These are phyloP conservation scores for Pisolithus albus DNA, from an alignment of 768 basidiomycete genomes.

Conservation along the genomic window DNA sequence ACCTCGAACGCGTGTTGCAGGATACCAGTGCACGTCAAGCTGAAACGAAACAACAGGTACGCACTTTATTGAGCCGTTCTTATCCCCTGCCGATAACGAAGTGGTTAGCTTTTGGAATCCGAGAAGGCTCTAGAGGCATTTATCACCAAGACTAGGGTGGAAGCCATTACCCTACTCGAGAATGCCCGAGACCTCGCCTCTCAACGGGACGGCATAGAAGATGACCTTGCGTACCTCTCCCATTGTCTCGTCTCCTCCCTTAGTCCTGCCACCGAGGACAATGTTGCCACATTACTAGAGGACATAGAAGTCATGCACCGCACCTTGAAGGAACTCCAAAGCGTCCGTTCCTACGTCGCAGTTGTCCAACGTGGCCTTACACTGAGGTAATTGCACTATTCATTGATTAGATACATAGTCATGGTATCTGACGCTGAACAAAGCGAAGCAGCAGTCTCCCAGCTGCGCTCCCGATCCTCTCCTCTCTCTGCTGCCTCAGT, in stretches of 20 bases:
- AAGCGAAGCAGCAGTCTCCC: slow-evolving; percentile 54
- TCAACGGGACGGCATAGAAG: slow-evolving; percentile 68
- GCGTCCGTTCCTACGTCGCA: slow-evolving; percentile 68
- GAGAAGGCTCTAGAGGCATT: slow-evolving; percentile 40
- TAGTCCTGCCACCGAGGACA: slow-evolving; percentile 35
- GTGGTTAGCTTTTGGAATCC: slow-evolving; percentile 55
- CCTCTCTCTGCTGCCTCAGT: slow-evolving; percentile 43
- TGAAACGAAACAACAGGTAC: slow-evolving; percentile 41
- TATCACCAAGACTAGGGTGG: slow-evolving; percentile 41
- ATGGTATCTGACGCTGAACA: slow-evolving; percentile 5
- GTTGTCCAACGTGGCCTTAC: slow-evolving; percentile 64
- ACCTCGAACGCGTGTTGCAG: slow-evolving; percentile 38
- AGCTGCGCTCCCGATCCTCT: slow-evolving; percentile 36
- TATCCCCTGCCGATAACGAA: slow-evolving; percentile 10
- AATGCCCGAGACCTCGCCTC: slow-evolving; percentile 70
- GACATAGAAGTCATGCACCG: slow-evolving; percentile 76
- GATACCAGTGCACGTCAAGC: slow-evolving; percentile 35
- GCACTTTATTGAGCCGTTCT: slow-evolving; percentile 19
- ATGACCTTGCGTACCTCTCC: slow-evolving; percentile 67
- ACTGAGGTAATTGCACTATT: slow-evolving; percentile 50
- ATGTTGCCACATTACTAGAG: slow-evolving; percentile 64
- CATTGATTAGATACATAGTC: not conserved
- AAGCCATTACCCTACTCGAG: slow-evolving; percentile 44
- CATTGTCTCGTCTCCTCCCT: slow-evolving; percentile 56
- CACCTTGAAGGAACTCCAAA: slow-evolving; percentile 68